Evolutionary conservation across 495 filamentous ascomycete species (phyloP).

Genomic region (Jackrogersella minutella): DNA sequence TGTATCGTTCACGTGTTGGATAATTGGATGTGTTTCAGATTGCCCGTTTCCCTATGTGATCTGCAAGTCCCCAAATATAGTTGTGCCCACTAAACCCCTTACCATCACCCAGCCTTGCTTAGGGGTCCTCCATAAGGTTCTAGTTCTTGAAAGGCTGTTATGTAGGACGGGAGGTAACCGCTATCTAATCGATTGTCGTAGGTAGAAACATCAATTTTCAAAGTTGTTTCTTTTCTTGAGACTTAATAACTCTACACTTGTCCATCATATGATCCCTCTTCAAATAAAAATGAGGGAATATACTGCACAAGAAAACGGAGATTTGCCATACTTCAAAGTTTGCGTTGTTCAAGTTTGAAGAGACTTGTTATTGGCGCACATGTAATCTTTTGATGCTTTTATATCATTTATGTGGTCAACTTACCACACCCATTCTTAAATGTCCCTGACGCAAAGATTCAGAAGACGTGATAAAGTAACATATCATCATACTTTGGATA

Average conservation of each 20-base stretch:
- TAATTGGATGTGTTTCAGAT: conserved; percentile 37
- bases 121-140: conserved; percentile 3
- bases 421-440: too few species aligned
- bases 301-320: conserved; percentile 22
- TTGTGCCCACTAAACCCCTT: conserved; percentile 26
- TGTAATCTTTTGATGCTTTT: too few species aligned
- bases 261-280: too few species aligned
- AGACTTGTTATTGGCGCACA: too few species aligned
- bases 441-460: too few species aligned
- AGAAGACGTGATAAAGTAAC: too few species aligned
- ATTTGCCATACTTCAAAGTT: neutral
- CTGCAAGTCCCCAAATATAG: conserved; percentile 18
- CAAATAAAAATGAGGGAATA: too few species aligned
- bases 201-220: too few species aligned
- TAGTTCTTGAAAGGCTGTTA: neutral
- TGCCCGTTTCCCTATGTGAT: conserved; percentile 23
- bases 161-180: conserved; percentile 6
- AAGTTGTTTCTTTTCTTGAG: too few species aligned
- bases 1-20: conserved; percentile 25
- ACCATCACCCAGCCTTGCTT: conserved; percentile 17
- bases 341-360: neutral
- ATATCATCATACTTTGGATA: too few species aligned
- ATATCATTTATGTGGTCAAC: too few species aligned
- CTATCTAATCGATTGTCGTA: conserved; percentile 21
- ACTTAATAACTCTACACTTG: too few species aligned